phyloP scores from a whole-genome alignment of 2,329 filamentous ascomycete species.

The Paecilomyces sp. region DNA sequence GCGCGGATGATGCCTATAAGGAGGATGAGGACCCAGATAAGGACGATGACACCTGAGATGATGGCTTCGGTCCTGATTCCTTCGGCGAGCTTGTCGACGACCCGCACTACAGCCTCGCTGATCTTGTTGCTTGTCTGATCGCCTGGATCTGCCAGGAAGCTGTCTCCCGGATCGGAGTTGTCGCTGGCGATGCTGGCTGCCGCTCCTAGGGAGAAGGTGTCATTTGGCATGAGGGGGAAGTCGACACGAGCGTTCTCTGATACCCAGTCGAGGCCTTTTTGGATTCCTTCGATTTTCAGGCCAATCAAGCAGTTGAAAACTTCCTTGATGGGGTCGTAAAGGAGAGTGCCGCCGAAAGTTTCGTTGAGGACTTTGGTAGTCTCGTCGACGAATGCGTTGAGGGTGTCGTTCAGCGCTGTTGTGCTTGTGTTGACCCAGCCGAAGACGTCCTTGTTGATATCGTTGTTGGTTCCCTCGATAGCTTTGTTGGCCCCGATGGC shows the following conservation, averaged over 20 bases:
- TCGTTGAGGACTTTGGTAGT: constrained; percentile 67
- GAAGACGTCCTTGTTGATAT: constrained; percentile 79
- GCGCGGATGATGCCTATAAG: constrained; percentile 67
- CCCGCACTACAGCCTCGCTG: constrained; percentile 63
- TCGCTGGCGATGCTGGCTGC: constrained; percentile 45
- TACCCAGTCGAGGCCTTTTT: constrained; percentile 91
- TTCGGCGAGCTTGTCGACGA: constrained; percentile 60
- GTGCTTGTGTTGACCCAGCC: constrained; percentile 84
- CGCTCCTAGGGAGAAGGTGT: constrained; percentile 79
- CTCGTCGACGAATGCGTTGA: constrained; percentile 72
- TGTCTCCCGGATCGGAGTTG: constrained; percentile 48
- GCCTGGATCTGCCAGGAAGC: constrained; percentile 73
- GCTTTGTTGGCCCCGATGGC: constrained; percentile 67
- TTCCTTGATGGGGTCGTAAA: constrained; percentile 69
- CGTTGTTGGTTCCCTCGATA: constrained; percentile 55
- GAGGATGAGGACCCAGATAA: constrained; percentile 71
- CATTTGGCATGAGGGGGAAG: constrained; percentile 69
- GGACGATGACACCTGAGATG: constrained; percentile 66
- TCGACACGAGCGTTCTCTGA: constrained; percentile 75
- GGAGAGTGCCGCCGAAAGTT: constrained; percentile 75
- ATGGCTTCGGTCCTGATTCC: constrained; percentile 70
- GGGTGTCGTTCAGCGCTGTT: constrained; percentile 71
- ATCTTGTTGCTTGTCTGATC: constrained; percentile 73
- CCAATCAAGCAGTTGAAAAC: constrained; percentile 82
- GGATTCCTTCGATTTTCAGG: constrained; percentile 75